A percentile compares a stretch with the other conserved stretches of the same genome.
These are phyloP conservation scores for Piloderma croceum DNA, from an alignment of 768 basidiomycete genomes.

Conservation along the genomic window DNA sequence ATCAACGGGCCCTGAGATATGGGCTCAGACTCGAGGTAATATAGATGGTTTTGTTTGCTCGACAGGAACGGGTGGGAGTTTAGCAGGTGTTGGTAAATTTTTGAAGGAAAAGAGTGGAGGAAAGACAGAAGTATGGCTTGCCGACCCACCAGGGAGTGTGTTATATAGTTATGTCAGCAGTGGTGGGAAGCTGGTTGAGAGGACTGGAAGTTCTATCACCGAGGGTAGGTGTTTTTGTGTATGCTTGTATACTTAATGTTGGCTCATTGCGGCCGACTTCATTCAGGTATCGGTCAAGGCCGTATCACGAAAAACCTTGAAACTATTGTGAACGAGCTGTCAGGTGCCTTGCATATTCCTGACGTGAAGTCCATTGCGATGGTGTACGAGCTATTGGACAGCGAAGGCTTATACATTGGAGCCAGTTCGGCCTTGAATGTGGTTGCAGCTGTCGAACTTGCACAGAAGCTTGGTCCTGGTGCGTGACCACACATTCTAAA, in stretches of 20 bases:
- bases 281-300: conserved; percentile 90
- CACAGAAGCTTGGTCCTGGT: conserved; percentile 81
- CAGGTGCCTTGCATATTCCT: conserved; percentile 80
- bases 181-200: conserved; percentile 71
- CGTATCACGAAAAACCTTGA: conserved; percentile 88
- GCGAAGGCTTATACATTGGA: conserved; percentile 91
- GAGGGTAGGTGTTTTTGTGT: conserved; percentile 52
- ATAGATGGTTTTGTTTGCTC: conserved; percentile 91
- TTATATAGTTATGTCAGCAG: conserved; percentile 77
- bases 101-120: conserved; percentile 78
- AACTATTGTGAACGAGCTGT: conserved; percentile 70
- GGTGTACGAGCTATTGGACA: conserved; percentile 88
- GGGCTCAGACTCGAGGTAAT: conserved; percentile 76
- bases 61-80: conserved; percentile 93
- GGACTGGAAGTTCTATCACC: conserved; percentile 84
- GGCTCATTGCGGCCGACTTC: not conserved
- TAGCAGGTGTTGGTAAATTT: conserved; percentile 83
- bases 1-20: conserved; percentile 95
- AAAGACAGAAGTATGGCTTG: conserved; percentile 85
- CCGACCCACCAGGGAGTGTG: conserved; percentile 95
- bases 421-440: conserved; percentile 94
- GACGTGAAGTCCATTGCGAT: conserved; percentile 89
- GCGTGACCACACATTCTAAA: no score
- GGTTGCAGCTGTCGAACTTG: conserved; percentile 87
- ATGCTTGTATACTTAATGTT: conserved; percentile 1